Conservation (phyloP, 2,329 filamentous ascomycete species). For the Coniochaeta hoffmannii region DNA sequence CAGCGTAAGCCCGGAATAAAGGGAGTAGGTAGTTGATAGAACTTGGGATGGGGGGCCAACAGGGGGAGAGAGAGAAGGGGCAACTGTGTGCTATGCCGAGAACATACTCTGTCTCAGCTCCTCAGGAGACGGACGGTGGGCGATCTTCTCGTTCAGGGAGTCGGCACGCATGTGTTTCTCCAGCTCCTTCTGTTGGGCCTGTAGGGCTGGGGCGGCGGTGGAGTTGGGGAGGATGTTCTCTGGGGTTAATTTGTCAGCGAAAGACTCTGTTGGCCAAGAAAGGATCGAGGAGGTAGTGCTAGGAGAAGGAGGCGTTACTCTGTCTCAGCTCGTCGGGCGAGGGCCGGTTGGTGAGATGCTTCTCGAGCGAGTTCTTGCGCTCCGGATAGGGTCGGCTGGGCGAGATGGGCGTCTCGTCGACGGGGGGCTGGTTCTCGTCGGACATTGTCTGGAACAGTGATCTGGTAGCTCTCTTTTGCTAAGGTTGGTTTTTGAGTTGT, state of each 20-base stretch:
- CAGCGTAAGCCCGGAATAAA: not conserved
- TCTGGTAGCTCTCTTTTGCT: not conserved
- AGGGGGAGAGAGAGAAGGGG: not conserved
- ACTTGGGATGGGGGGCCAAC: not conserved
- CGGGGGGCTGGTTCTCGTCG: slow-evolving; percentile 18
- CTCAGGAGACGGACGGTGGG: slow-evolving; percentile 68
- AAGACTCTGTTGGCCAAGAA: not conserved
- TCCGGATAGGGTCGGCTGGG: slow-evolving; percentile 39
- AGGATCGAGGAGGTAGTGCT: too few relatives aligned
- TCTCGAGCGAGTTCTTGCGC: slow-evolving; percentile 64
- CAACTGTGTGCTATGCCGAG: too few relatives aligned
- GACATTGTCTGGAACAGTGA: slow-evolving; percentile 22
- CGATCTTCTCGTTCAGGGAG: slow-evolving; percentile 78
- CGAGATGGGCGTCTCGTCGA: slow-evolving; percentile 54
- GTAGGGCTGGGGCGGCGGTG: slow-evolving; percentile 68
- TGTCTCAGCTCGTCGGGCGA: slow-evolving; percentile 72
- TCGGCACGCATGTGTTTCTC: slow-evolving; percentile 78
- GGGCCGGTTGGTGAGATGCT: slow-evolving; percentile 64
- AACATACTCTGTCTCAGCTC: slow-evolving; percentile 36
- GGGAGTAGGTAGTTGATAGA: too few relatives aligned
- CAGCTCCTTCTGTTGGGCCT: slow-evolving; percentile 70
- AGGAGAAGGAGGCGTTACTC: slow-evolving; percentile 42
- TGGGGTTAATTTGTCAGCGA: slow-evolving; percentile 24
- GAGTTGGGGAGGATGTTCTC: slow-evolving; percentile 82
- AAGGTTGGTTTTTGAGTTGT: not conserved